Evolutionary conservation across 257 asterid genomes (phyloP), one percentile per base, ranked within the genome.

Genomic region (Primulina eburnea): DNA sequence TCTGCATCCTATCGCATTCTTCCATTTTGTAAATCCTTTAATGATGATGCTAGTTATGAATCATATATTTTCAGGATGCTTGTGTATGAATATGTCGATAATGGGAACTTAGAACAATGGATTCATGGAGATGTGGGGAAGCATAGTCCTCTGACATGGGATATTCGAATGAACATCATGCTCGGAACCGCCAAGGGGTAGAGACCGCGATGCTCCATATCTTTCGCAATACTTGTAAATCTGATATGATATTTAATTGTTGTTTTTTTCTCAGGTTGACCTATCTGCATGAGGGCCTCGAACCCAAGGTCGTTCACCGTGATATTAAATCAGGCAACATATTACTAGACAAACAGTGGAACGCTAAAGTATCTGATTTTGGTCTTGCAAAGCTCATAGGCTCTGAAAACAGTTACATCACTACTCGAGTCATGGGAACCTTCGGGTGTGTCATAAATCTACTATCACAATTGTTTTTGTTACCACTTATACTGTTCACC

Each of bases 361-460:
- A 78, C 18, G 72, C 97, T 6, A 92, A 86, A 73, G 95, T 92
- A 16, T 92, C 97, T 0, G 97, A 92, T 72, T 92, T 92, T 70
- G 97, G 97, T 69, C 82, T 92, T 38, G 97, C 96, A 2, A 87
- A 89, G 87, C 90, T 89, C 64, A 78, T 92, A 61, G 96, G 96
- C 30, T 88, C 97, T 16, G 97, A 92, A 73, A 86, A 57, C 83
- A 89, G 92, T 67, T 85, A 85, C 74, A 79, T 89, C 73, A 92
- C 96, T 29, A 92, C 98, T 2, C 90, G 98, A 10, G 98, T 92
- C 60, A 92, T 92, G 98, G 98, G 98, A 34, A 92, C 98, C 12
- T 92, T 92, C 38, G 98, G 98, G 98, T 92, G 65, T 24, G 47
- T 58, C 29, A 43, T 43, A 43, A 43, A 43, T 43, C 18, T 43